Conservation (phyloP, 1,284 basidiomycete species). For the Microbotryum violaceum region DNA sequence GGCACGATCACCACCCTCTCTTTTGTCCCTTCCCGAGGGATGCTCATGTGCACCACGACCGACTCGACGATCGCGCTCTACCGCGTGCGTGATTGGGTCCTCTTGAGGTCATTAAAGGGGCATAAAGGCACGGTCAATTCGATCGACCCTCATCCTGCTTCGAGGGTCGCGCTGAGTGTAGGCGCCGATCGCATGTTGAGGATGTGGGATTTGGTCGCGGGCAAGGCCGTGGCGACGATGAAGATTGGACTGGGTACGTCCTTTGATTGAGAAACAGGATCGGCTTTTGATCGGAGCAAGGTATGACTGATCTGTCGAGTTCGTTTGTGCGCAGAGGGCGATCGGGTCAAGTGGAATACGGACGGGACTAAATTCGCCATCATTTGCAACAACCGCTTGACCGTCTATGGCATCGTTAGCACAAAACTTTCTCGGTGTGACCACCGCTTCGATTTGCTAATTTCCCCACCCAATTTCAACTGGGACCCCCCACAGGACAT, state of each 20-base stretch:
- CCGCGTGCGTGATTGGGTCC: conserved; percentile 88
- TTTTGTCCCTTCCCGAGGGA: conserved; percentile 79
- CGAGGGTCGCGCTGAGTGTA: conserved; percentile 81
- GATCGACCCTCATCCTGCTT: conserved; percentile 83
- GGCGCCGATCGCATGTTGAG: conserved; percentile 82
- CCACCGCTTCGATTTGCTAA: no score
- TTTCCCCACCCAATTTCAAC: no score
- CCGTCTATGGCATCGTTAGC: conserved; percentile 65
- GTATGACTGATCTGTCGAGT: no score
- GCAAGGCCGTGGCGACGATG: conserved; percentile 77
- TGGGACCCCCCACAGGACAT: no score
- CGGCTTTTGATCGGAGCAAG: no score
- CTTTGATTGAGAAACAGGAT: no score
- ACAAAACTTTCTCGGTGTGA: no score
- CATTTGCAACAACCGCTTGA: conserved; percentile 58
- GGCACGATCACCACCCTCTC: conserved; percentile 84
- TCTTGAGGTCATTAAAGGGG: conserved; percentile 78
- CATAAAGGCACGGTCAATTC: conserved; percentile 88
- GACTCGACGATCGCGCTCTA: conserved; percentile 68
- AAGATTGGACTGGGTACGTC: conserved; percentile 71
- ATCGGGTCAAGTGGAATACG: conserved; percentile 73
- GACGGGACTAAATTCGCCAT: conserved; percentile 69
- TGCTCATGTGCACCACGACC: conserved; percentile 75
- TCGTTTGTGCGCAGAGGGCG: conserved; percentile 56
- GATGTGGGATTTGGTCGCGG: conserved; percentile 98